These are phyloP conservation scores for Colletotrichum spaethianum DNA, from an alignment of 2,329 filamentous ascomycete species.

Conservation along the genomic window DNA sequence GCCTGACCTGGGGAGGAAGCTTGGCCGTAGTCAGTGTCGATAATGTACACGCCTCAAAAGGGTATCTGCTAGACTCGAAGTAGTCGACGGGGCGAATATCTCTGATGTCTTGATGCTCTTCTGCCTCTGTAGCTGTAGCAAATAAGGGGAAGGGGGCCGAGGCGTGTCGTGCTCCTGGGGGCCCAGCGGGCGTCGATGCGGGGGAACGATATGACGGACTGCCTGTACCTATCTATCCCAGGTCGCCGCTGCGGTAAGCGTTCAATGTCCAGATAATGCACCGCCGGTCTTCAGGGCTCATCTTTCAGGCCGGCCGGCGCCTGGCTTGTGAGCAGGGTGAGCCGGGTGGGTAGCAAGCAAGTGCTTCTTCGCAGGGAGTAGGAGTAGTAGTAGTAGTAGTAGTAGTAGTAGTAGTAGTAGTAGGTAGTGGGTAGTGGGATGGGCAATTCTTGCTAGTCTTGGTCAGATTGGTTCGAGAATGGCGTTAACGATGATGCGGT, in stretches of 20 bases:
- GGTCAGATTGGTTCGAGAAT: constrained; percentile 17
- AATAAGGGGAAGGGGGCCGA: neutral
- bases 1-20: neutral
- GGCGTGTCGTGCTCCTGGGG: neutral
- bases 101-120: neutral
- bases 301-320: constrained; percentile 25
- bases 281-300: constrained; percentile 26
- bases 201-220: neutral
- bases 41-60: constrained; percentile 28
- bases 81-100: neutral
- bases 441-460: neutral
- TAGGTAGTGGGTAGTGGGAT: neutral
- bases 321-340: neutral
- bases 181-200: constrained; percentile 14
- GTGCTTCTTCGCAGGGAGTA: no score
- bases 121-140: neutral
- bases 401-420: no score
- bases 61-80: constrained; percentile 11
- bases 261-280: neutral
- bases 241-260: neutral
- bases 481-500: neutral
- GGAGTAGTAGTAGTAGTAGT: no score
- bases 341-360: no score
- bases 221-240: no score
- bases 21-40: neutral